Conservation (phyloP, 2,329 filamentous ascomycete species). For the Aspergillus hortae region DNA sequence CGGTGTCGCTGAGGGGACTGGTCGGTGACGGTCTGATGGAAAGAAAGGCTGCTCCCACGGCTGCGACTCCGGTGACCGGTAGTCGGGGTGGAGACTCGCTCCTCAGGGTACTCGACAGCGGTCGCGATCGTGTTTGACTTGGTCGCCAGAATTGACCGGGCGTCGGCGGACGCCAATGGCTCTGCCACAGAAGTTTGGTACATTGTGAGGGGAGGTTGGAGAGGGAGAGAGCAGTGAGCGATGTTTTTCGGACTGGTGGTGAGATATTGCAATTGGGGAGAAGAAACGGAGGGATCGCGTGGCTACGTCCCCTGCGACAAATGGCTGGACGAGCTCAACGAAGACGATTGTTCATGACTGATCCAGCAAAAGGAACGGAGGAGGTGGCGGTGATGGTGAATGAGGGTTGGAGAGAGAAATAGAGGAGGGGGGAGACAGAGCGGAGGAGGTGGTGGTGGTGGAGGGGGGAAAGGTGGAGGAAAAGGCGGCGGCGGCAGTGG, state of each 20-base stretch:
- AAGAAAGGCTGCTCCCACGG: conserved; percentile 30
- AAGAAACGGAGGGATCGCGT: conserved; percentile 1
- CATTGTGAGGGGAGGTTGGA: conserved; percentile 23
- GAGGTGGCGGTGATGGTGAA: neutral
- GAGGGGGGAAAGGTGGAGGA: neutral
- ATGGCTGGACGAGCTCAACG: conserved; percentile 19
- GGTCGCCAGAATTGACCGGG: conserved; percentile 29
- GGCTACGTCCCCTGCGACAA: conserved; percentile 16
- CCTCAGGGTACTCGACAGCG: conserved; percentile 43
- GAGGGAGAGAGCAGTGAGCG: conserved; percentile 7
- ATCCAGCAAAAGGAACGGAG: conserved; percentile 8
- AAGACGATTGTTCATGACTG: conserved; percentile 21
- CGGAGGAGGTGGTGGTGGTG: neutral
- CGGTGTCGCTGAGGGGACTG: conserved; percentile 24
- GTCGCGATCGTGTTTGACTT: conserved; percentile 38
- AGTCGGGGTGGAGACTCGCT: conserved; percentile 30
- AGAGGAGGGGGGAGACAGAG: neutral
- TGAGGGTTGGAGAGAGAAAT: neutral
- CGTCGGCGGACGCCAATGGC: conserved; percentile 28
- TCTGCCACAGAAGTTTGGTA: conserved; percentile 31
- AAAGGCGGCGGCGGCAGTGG: neutral
- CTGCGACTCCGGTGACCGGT: conserved; percentile 26
- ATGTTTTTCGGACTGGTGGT: neutral
- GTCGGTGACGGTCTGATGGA: conserved; percentile 16
- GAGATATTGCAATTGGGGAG: conserved; percentile 1